Conservation (phyloP, 768 basidiomycete species). For the Stropharia rugosoannulata region DNA sequence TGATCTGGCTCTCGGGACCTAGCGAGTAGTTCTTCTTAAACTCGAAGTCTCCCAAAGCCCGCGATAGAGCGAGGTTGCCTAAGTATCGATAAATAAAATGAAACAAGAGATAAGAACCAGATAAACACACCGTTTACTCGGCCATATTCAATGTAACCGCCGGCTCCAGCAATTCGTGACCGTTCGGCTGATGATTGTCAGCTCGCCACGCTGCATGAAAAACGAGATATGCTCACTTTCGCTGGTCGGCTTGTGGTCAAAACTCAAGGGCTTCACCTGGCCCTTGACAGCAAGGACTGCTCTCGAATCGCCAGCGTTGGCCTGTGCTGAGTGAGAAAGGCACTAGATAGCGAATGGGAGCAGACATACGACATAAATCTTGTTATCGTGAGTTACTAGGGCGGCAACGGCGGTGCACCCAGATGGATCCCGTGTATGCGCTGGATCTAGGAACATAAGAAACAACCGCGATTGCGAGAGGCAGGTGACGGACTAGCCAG, state of each 20-base stretch:
- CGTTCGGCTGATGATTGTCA: constrained; percentile 61
- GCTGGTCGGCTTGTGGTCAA: constrained; percentile 94
- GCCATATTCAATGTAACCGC: constrained; percentile 95
- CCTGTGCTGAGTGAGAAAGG: constrained; percentile 47
- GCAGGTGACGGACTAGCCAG: constrained; percentile 60
- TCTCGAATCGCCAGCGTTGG: constrained; percentile 96
- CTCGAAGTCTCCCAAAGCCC: constrained; percentile 96
- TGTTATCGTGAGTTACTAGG: constrained; percentile 72
- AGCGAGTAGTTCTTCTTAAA: constrained; percentile 93
- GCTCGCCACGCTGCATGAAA: constrained; percentile 2
- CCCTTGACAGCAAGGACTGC: constrained; percentile 86
- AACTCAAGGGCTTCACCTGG: constrained; percentile 83
- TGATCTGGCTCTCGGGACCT: constrained; percentile 86
- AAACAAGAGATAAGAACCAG: background rate
- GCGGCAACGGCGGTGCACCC: constrained; percentile 95
- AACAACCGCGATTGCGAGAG: constrained; percentile 6
- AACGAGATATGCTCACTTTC: constrained; percentile 49
- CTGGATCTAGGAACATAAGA: constrained; percentile 57
- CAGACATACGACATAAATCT: constrained; percentile 73
- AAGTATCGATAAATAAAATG: constrained; percentile 1
- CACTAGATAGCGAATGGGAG: background rate
- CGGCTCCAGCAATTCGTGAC: constrained; percentile 82
- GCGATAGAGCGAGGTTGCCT: constrained; percentile 95
- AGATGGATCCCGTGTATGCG: constrained; percentile 87
- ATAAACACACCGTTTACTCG: constrained; percentile 83